phyloP scores from a whole-genome alignment of 1,139 yeast species.

The Zygosaccharomyces pseudobailii region DNA sequence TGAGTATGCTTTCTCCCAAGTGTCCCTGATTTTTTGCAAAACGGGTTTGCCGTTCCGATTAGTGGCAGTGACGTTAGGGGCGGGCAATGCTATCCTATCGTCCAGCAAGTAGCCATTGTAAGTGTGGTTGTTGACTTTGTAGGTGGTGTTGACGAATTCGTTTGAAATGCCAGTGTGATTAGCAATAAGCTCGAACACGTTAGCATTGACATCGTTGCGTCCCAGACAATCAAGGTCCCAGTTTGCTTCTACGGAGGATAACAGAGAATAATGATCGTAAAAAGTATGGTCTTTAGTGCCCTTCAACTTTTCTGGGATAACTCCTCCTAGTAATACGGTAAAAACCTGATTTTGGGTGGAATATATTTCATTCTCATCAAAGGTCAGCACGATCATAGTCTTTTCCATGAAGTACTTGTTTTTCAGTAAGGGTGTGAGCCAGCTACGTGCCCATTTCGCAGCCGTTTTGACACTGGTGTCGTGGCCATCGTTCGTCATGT shows the following conservation, averaged over 20 bases:
- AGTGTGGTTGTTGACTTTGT: slow-evolving; percentile 39
- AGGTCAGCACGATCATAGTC: slow-evolving; percentile 42
- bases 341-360: slow-evolving; percentile 41
- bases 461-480: slow-evolving; percentile 42
- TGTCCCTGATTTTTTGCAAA: slow-evolving; percentile 27
- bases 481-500: slow-evolving; percentile 48
- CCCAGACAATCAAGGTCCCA: slow-evolving; percentile 46
- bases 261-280: slow-evolving; percentile 47
- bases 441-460: slow-evolving; percentile 42
- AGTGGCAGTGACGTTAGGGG: slow-evolving; percentile 38
- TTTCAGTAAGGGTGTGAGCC: slow-evolving; percentile 40
- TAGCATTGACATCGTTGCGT: slow-evolving; percentile 45
- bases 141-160: slow-evolving; percentile 37
- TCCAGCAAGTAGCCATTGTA: slow-evolving; percentile 40
- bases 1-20: slow-evolving; percentile 27
- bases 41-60: slow-evolving; percentile 40
- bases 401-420: slow-evolving; percentile 43
- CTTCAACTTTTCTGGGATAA: slow-evolving; percentile 37
- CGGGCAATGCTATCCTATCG: slow-evolving; percentile 35
- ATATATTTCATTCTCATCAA: slow-evolving; percentile 45
- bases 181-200: slow-evolving; percentile 42
- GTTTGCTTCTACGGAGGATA: slow-evolving; percentile 45
- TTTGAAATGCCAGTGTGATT: slow-evolving; percentile 35
- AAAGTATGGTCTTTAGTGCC: slow-evolving; percentile 43
- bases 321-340: slow-evolving; percentile 44